Evolutionary conservation across 768 basidiomycete species (phyloP).

Genomic region (Mrakia frigida): DNA sequence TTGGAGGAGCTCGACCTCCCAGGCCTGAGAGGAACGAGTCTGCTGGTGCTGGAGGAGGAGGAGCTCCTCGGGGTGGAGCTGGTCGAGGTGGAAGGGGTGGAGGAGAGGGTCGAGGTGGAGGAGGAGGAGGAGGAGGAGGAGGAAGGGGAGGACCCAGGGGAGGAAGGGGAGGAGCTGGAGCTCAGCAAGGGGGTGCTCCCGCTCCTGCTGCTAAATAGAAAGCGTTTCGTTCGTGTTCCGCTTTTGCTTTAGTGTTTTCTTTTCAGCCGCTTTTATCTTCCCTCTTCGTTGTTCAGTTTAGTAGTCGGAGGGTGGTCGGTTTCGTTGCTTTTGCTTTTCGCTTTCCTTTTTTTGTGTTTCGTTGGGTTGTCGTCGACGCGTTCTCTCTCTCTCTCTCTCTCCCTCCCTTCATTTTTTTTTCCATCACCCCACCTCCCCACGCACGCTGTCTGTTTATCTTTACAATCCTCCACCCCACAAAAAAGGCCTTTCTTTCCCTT

Average conservation of each 20-base stretch:
- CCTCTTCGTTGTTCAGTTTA: no score
- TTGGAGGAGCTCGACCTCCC: neutral
- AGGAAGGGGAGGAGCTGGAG: slow-evolving; percentile 18
- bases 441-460: neutral
- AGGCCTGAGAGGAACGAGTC: slow-evolving; percentile 7
- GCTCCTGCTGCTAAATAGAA: slow-evolving; percentile 10
- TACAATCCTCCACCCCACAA: neutral
- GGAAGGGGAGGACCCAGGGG: slow-evolving; percentile 20
- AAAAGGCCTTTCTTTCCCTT: neutral
- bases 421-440: neutral
- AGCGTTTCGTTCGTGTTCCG: no score
- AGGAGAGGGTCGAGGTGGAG: slow-evolving; percentile 16
- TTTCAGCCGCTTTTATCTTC: neutral
- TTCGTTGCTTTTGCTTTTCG: no score
- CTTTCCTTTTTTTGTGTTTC: neutral
- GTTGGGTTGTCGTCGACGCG: neutral
- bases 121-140: slow-evolving; percentile 9
- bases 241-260: neutral
- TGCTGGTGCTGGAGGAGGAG: neutral
- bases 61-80: slow-evolving; percentile 7
- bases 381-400: neutral
- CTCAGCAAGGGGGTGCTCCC: neutral
- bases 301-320: neutral
- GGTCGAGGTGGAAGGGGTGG: slow-evolving; percentile 20
- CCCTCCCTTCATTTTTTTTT: neutral